phyloP scores from a whole-genome alignment of 768 basidiomycete genomes.

The Lentinula sp. region DNA sequence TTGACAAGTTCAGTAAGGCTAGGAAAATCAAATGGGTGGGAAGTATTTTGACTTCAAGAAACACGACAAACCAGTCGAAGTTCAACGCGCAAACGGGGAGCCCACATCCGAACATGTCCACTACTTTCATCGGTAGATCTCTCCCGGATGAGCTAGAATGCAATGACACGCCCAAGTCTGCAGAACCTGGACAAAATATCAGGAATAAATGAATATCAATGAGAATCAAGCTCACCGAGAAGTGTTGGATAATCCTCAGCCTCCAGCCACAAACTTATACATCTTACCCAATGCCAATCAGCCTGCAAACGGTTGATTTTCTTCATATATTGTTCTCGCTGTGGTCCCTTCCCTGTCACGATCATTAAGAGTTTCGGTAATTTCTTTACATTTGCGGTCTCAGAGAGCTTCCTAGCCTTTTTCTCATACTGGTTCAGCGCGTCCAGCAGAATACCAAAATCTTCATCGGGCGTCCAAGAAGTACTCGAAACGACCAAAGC shows the following conservation, averaged over 20 bases:
- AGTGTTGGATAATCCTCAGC: conserved; percentile 85
- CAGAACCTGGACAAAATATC: conserved; percentile 51
- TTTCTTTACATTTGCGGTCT: conserved; percentile 10
- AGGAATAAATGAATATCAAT: not conserved
- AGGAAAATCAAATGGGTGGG: conserved; percentile 2
- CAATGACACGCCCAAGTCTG: conserved; percentile 87
- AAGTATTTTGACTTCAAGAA: not conserved
- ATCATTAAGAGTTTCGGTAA: conserved; percentile 79
- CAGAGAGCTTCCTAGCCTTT: conserved; percentile 32
- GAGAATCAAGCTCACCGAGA: conserved; percentile 40
- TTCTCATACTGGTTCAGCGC: conserved; percentile 70
- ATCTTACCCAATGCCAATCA: conserved; percentile 73
- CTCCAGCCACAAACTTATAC: conserved; percentile 83
- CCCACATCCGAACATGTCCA: conserved; percentile 98
- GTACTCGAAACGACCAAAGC: conserved; percentile 89
- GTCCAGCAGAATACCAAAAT: conserved; percentile 78
- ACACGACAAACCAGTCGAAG: conserved; percentile 63
- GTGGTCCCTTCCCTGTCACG: conserved; percentile 88
- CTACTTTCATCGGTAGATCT: conserved; percentile 98
- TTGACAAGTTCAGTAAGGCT: conserved; percentile 87
- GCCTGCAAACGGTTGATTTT: conserved; percentile 54
- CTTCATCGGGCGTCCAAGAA: conserved; percentile 97
- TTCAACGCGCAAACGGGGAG: conserved; percentile 88
- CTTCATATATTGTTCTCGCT: conserved; percentile 67
- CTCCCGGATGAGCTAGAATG: conserved; percentile 87